A percentile compares a stretch with the other conserved stretches of the same genome.
These are phyloP conservation scores for Fomitopsis serialis DNA, from an alignment of 768 basidiomycete genomes.

Conservation along the genomic window DNA sequence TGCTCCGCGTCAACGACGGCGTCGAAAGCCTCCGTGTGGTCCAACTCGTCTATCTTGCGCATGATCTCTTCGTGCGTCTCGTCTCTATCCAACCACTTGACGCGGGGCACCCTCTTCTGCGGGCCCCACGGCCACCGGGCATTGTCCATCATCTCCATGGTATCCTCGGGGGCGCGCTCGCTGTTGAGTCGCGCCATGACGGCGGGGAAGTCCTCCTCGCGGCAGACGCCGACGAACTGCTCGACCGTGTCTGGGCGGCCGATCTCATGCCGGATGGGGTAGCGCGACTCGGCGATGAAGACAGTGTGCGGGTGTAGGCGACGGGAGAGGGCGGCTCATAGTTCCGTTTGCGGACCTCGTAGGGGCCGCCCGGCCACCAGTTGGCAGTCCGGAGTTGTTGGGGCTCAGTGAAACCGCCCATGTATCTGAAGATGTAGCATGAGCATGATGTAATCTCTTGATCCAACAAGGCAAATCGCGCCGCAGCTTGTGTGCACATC, in stretches of 20 bases:
- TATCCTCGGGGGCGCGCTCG: slow-evolving; percentile 4
- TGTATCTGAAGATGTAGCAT: slow-evolving; percentile 23
- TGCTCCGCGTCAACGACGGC: background rate
- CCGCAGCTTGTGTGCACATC: background rate
- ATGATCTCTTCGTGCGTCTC: slow-evolving; percentile 19
- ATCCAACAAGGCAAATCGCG: background rate
- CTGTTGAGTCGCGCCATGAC: slow-evolving; percentile 30
- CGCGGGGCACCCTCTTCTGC: slow-evolving; percentile 8
- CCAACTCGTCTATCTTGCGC: background rate
- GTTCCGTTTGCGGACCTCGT: slow-evolving; percentile 18
- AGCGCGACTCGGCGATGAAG: slow-evolving; percentile 32
- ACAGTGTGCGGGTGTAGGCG: slow-evolving; percentile 37
- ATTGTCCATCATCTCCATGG: slow-evolving; percentile 29
- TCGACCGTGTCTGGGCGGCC: slow-evolving; percentile 27
- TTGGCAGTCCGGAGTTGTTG: slow-evolving; percentile 29
- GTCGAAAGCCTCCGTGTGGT: background rate
- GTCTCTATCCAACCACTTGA: slow-evolving; percentile 25
- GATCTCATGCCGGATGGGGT: slow-evolving; percentile 22
- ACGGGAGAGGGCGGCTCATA: slow-evolving; percentile 27
- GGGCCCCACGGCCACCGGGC: slow-evolving; percentile 32
- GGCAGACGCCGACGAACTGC: slow-evolving; percentile 30
- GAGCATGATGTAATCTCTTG: background rate
- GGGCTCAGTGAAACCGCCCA: slow-evolving; percentile 36
- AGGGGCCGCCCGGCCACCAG: slow-evolving; percentile 31
- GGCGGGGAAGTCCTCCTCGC: slow-evolving; percentile 25